These are phyloP conservation scores for Aureobasidium lini DNA, from an alignment of 2,329 filamentous ascomycete genomes.

Conservation along the genomic window DNA sequence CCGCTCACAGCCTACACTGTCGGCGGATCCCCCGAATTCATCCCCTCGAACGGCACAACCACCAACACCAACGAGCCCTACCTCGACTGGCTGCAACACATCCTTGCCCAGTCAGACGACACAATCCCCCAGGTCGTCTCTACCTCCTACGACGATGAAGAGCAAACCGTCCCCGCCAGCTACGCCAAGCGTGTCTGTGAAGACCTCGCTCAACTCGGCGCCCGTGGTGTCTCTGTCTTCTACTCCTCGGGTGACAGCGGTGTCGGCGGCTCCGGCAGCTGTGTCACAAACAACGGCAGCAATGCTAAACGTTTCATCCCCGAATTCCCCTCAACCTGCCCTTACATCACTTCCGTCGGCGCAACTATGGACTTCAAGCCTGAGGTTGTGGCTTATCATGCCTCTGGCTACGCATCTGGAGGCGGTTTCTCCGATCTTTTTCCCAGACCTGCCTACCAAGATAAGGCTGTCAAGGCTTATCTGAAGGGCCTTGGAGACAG, in stretches of 20 bases:
- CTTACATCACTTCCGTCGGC: slow-evolving; percentile 42
- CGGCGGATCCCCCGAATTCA: slow-evolving; percentile 48
- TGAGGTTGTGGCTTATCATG: slow-evolving; percentile 44
- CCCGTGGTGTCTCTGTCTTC: slow-evolving; percentile 58
- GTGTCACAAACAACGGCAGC: slow-evolving; percentile 39
- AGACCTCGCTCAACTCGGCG: slow-evolving; percentile 58
- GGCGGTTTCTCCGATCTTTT: slow-evolving; percentile 42
- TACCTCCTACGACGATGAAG: slow-evolving; percentile 60
- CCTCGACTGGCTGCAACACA: slow-evolving; percentile 53
- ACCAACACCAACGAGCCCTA: slow-evolving; percentile 61
- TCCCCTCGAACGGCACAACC: slow-evolving; percentile 39
- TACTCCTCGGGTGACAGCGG: slow-evolving; percentile 57
- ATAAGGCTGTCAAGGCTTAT: slow-evolving; percentile 33
- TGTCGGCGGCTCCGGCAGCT: slow-evolving; percentile 42
- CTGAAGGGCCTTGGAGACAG: slow-evolving; percentile 32
- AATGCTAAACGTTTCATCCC: slow-evolving; percentile 37
- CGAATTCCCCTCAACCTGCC: slow-evolving; percentile 41
- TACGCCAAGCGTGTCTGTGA: slow-evolving; percentile 58
- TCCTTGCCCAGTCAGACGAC: slow-evolving; percentile 45
- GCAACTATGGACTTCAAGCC: slow-evolving; percentile 36
- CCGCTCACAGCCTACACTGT: slow-evolving; percentile 53
- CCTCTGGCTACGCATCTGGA: slow-evolving; percentile 42
- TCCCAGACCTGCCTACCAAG: slow-evolving; percentile 37
- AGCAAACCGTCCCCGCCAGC: slow-evolving; percentile 53
- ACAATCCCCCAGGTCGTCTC: slow-evolving; percentile 56